Evolutionary conservation across 192 early-diverging fungal genomes (phyloP).

Genomic region (Helicostylum pulchrum): DNA sequence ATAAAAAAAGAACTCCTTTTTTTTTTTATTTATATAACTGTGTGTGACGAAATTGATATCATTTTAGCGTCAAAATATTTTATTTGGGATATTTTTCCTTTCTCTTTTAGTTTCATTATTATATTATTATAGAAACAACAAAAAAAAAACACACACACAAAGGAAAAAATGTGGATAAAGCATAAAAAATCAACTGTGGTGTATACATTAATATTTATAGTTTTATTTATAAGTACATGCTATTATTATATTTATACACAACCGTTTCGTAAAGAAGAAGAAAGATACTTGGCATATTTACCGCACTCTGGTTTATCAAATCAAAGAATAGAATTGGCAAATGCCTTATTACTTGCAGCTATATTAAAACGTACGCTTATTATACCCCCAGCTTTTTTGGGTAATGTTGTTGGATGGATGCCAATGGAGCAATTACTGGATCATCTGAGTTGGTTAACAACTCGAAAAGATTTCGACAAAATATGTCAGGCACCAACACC

Average conservation of each 20-base stretch:
- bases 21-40: not conserved
- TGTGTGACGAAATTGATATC: not conserved
- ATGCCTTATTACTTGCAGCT: slow-evolving; percentile 50
- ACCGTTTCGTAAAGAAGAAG: slow-evolving; percentile 17
- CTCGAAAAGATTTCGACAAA: slow-evolving; percentile 29
- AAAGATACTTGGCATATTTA: slow-evolving; percentile 52
- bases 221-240: not conserved
- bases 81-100: slow-evolving; percentile 8
- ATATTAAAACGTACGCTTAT: slow-evolving; percentile 54
- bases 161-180: slow-evolving; percentile 10
- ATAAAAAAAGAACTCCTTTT: slow-evolving; percentile 4
- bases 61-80: not conserved
- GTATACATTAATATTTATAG: not conserved
- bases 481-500: slow-evolving; percentile 10
- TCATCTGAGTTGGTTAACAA: slow-evolving; percentile 36
- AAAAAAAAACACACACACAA: not conserved
- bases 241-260: not conserved
- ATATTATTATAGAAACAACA: not conserved
- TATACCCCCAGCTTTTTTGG: slow-evolving; percentile 50
- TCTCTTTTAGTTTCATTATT: slow-evolving; percentile 7
- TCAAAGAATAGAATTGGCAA: slow-evolving; percentile 54
- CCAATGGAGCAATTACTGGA: slow-evolving; percentile 33
- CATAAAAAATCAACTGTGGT: slow-evolving; percentile 10
- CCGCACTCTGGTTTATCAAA: slow-evolving; percentile 57
- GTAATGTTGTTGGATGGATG: slow-evolving; percentile 45